Percentiles rank a stretch among this genome's conserved stretches.
phyloP scores from a whole-genome alignment of 805 yeast species.

The Candida nitratophila region DNA sequence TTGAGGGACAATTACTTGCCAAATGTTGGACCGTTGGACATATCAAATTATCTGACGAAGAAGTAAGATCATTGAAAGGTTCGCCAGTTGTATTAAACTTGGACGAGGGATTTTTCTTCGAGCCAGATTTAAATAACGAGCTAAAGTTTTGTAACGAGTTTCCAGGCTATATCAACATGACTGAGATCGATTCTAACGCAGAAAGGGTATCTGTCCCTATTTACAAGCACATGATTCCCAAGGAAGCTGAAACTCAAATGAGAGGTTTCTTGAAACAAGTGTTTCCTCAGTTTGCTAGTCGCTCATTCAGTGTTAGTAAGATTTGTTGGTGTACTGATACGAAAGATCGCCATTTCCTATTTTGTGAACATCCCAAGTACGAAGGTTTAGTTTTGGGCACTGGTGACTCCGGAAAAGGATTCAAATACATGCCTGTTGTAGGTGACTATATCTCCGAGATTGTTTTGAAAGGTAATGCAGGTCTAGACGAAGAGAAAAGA shows the following conservation, averaged over 20 bases:
- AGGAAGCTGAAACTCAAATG: conserved; percentile 26
- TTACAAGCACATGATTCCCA: conserved; percentile 23
- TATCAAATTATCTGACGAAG: conserved; percentile 27
- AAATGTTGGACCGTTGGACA: conserved; percentile 37
- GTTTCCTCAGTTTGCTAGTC: conserved; percentile 23
- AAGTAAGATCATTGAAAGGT: conserved; percentile 22
- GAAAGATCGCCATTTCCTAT: conserved; percentile 16
- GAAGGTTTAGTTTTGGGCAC: conserved; percentile 12
- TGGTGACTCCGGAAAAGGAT: conserved; percentile 21
- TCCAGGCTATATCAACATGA: conserved; percentile 28
- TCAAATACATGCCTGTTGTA: conserved; percentile 19
- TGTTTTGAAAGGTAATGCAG: conserved; percentile 22
- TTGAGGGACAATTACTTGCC: conserved; percentile 29
- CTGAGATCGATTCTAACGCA: not conserved
- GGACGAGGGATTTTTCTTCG: conserved; percentile 35
- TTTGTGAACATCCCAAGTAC: conserved; percentile 14
- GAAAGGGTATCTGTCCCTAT: conserved; percentile 22
- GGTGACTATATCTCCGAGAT: conserved; percentile 21
- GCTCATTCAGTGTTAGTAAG: conserved; percentile 22
- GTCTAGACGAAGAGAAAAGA: conserved; percentile 18
- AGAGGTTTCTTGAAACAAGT: conserved; percentile 25
- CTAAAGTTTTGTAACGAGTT: conserved; percentile 34
- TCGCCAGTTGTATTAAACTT: conserved; percentile 30
- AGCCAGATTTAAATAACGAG: conserved; percentile 29
- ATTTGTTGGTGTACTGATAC: conserved; percentile 24